Evolutionary conservation across 2,329 filamentous ascomycete species (phyloP), one percentile per base, ranked within the genome.

Genomic region (Fusarium nygamai): DNA sequence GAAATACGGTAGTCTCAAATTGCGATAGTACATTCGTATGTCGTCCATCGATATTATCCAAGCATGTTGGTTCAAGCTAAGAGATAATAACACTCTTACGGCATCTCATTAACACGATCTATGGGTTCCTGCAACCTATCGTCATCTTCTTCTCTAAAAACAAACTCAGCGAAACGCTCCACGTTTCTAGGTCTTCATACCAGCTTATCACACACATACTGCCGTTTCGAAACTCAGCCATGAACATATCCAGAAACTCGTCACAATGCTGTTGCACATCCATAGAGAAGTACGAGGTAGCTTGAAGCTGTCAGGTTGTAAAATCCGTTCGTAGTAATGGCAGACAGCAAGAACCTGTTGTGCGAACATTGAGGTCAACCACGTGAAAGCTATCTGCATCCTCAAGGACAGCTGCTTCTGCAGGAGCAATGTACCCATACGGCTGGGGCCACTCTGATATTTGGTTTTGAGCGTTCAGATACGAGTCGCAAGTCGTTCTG

Each of bases 341-440:
- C 31, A 82, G 60, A 34, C 73, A 76, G n/a, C 80, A 61, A 1
- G 78, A 80, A 6, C 80, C 81, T 22, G 80, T 81, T 12, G 80
- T 81, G 16, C 81, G 72, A n/a, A 80, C 76, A 51, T 83, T 83
- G 57, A 83, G 74, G 34, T 82, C 81, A 27, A 82, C 81, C n/a
- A 82, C 72, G 24, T 81, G 73, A 34, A 74, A 76, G n/a, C 29
- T 61, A 47, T 51, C 58, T 29, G 68, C 47, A 4, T 75, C 78
- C 70, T 82, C 81, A 4, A 83, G 74, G 3, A 83, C 71, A 47
- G 83, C 80, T 20, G 77, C 80, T 2, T 81, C 82, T 1, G 75
- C 79, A 1, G 81, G 81, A 2, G 82, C 82, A n/a, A 80, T 72
- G 36, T 83, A 83, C 12, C 76, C 74, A 19, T 81, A 71, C 7